Conservation (phyloP, 1,139 yeast species). For the Blastobotrys serpentis region DNA sequence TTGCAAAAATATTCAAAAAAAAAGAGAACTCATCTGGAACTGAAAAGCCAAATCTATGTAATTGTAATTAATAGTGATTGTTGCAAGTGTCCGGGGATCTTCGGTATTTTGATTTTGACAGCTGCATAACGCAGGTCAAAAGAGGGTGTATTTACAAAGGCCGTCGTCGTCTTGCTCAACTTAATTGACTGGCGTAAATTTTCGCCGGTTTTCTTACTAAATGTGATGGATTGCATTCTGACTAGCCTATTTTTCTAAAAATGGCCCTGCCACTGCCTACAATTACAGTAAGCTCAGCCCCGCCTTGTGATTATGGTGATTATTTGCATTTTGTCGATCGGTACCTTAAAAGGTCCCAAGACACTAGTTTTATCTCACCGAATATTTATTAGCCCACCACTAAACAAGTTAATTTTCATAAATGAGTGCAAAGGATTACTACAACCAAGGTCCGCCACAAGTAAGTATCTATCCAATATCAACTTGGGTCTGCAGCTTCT, state of each 20-base stretch:
- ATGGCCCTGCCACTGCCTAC: background rate
- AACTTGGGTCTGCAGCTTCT: background rate
- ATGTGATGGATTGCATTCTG: too few species aligned
- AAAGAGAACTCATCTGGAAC: background rate
- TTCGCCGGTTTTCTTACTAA: too few species aligned
- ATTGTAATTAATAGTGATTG: too few species aligned
- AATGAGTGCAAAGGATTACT: slow-evolving; percentile 32
- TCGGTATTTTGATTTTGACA: background rate
- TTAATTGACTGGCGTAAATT: too few species aligned
- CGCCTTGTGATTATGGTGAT: background rate
- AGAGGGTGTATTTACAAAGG: too few species aligned
- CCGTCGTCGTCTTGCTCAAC: too few species aligned
- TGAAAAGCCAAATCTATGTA: too few species aligned
- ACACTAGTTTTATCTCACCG: background rate
- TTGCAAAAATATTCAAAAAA: background rate
- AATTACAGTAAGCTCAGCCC: background rate
- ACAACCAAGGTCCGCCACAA: slow-evolving; percentile 23
- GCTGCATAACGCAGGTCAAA: slow-evolving; percentile 5
- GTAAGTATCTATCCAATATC: slow-evolving; percentile 2
- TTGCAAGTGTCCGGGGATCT: too few species aligned
- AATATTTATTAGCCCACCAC: background rate
- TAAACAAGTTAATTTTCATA: background rate
- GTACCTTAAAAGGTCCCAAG: background rate
- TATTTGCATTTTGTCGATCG: background rate
- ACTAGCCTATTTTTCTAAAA: too few species aligned